Conservation (phyloP, 345 rosid species). For the Eucalyptus erythrocorys region DNA sequence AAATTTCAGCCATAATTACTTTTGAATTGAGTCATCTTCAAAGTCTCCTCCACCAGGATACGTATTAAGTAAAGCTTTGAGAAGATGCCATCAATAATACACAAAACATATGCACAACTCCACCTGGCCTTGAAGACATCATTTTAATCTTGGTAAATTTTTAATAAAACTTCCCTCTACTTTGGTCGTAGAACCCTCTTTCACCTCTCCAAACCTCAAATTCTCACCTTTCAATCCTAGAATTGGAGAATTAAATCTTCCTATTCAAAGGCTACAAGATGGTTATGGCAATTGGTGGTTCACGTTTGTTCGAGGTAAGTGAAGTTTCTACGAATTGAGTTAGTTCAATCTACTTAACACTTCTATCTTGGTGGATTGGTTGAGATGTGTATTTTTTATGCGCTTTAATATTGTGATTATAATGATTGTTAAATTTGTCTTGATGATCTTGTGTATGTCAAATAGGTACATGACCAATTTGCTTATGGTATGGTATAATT, state of each 20-base stretch:
- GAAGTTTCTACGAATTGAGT: neutral
- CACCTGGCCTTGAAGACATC: neutral
- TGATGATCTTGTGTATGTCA: neutral
- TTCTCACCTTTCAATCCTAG: too few relatives aligned
- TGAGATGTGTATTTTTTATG: neutral
- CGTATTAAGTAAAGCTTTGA: neutral
- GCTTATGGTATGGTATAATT: too few relatives aligned
- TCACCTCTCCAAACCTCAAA: neutral
- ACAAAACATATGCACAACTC: neutral
- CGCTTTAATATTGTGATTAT: too few relatives aligned
- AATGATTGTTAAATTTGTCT: neutral
- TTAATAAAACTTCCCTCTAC: too few relatives aligned
- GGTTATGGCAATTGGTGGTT: neutral
- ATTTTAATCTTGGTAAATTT: neutral
- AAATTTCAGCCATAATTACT: too few relatives aligned
- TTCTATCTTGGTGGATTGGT: neutral
- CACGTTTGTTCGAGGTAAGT: neutral
- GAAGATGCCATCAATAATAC: neutral
- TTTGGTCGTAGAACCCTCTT: neutral
- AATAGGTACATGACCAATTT: too few relatives aligned
- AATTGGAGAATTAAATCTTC: too few relatives aligned
- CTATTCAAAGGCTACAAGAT: neutral
- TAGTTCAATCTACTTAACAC: neutral
- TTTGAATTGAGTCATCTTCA: neutral
- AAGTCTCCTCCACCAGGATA: neutral